phyloP scores from a whole-genome alignment of 306 rosid species.

The Cicer judaicum region DNA sequence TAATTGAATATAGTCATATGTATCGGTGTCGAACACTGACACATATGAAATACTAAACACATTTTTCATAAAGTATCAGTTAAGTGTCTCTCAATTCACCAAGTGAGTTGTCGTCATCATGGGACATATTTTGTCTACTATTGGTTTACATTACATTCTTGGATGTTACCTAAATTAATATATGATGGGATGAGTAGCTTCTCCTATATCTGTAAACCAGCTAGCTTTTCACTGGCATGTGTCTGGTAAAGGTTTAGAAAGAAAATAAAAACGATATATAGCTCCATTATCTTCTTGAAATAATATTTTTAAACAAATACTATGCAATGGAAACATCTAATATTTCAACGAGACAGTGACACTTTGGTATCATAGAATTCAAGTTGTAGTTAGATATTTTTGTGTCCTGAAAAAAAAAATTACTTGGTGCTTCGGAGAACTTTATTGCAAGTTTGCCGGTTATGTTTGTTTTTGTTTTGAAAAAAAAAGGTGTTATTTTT shows the following conservation, averaged over 20 bases:
- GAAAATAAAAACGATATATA: not conserved
- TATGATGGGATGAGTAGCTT: not conserved
- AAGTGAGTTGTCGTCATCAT: too few species aligned
- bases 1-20: too few species aligned
- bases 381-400: conserved; percentile 11
- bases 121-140: too few species aligned
- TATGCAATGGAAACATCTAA: conserved; percentile 24
- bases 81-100: too few species aligned
- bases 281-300: not conserved
- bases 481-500: too few species aligned
- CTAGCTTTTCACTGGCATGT: not conserved
- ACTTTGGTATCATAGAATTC: conserved; percentile 3
- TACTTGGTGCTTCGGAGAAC: too few species aligned
- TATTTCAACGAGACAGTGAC: not conserved
- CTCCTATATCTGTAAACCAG: not conserved
- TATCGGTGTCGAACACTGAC: too few species aligned
- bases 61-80: too few species aligned
- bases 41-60: too few species aligned
- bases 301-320: not conserved
- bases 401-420: too few species aligned
- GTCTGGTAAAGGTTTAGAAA: not conserved
- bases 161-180: not conserved
- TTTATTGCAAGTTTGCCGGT: too few species aligned
- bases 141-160: not conserved
- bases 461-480: too few species aligned